Conservation (phyloP, 2,329 filamentous ascomycete species). For the Sarocladiaceae sp. region DNA sequence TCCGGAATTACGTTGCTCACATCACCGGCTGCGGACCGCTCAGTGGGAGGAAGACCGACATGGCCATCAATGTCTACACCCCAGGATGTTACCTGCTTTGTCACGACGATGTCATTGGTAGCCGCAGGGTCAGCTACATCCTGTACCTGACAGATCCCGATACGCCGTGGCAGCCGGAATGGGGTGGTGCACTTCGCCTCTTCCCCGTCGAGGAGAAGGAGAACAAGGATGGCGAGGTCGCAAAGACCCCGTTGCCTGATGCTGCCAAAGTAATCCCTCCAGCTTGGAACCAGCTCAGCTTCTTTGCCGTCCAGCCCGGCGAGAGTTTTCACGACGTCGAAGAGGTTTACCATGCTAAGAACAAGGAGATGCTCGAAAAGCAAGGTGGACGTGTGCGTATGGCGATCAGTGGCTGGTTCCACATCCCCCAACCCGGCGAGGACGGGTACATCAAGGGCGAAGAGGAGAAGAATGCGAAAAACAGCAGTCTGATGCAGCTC, state of each 20-base stretch:
- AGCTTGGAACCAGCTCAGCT: slow-evolving; percentile 94
- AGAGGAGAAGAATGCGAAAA: slow-evolving; percentile 81
- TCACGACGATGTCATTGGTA: slow-evolving; percentile 99
- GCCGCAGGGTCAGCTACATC: slow-evolving; percentile 90
- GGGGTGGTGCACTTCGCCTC: slow-evolving; percentile 86
- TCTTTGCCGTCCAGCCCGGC: slow-evolving; percentile 97
- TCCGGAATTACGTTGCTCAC: slow-evolving; percentile 80
- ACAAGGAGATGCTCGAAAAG: slow-evolving; percentile 52
- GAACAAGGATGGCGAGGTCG: slow-evolving; percentile 60
- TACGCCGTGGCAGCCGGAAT: slow-evolving; percentile 79
- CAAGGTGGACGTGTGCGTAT: slow-evolving; percentile 79
- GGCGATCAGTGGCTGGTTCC: slow-evolving; percentile 98
- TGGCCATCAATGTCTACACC: slow-evolving; percentile 98
- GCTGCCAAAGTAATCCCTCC: slow-evolving; percentile 80
- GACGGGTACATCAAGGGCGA: slow-evolving; percentile 84
- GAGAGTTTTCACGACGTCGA: slow-evolving; percentile 99
- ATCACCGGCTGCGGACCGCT: slow-evolving; percentile 83
- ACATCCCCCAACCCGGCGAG: slow-evolving; percentile 92
- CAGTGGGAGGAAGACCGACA: slow-evolving; percentile 92
- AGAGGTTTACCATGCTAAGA: slow-evolving; percentile 77
- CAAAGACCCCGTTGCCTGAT: slow-evolving; percentile 75
- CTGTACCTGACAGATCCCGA: slow-evolving; percentile 93
- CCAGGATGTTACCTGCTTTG: slow-evolving; percentile 93
- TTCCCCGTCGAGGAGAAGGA: slow-evolving; percentile 65
- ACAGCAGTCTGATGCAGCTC: slow-evolving; percentile 86